These are phyloP conservation scores for Fagopyrum esculentum DNA, from an alignment of 148 eudicot species.

Conservation along the genomic window DNA sequence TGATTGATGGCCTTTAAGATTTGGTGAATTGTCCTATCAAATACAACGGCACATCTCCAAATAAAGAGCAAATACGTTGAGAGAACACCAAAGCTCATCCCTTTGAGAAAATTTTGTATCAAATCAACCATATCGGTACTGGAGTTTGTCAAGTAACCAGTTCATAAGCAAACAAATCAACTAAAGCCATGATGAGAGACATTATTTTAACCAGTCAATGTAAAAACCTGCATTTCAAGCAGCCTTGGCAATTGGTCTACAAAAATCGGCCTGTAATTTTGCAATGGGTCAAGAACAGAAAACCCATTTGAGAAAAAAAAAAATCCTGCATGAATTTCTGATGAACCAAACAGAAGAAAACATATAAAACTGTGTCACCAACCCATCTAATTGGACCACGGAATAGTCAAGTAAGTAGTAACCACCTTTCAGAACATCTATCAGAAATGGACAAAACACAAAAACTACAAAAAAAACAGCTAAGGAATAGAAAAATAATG, in stretches of 20 bases:
- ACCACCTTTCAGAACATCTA: background rate
- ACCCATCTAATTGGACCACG: background rate
- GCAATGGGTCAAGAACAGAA: background rate
- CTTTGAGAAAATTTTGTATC: background rate
- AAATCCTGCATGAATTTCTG: background rate
- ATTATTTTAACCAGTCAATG: background rate
- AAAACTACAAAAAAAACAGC: background rate
- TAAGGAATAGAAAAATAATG: background rate
- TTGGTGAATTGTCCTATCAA: conserved; percentile 10
- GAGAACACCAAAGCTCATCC: background rate
- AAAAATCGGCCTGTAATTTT: background rate
- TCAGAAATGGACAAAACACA: conserved; percentile 10
- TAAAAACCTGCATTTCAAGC: conserved; percentile 1
- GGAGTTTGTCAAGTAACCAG: background rate
- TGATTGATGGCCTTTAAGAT: background rate
- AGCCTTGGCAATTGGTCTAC: background rate
- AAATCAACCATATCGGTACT: background rate
- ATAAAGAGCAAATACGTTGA: background rate
- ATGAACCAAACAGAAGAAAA: background rate
- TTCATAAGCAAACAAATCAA: background rate
- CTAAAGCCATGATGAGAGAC: background rate
- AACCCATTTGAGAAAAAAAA: background rate
- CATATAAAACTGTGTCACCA: background rate
- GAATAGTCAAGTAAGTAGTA: conserved; percentile 1
- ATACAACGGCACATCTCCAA: too few relatives aligned